Base-by-base conservation (phyloP, 2,329 filamentous ascomycete species). In the Neonectria punicea region DNA sequence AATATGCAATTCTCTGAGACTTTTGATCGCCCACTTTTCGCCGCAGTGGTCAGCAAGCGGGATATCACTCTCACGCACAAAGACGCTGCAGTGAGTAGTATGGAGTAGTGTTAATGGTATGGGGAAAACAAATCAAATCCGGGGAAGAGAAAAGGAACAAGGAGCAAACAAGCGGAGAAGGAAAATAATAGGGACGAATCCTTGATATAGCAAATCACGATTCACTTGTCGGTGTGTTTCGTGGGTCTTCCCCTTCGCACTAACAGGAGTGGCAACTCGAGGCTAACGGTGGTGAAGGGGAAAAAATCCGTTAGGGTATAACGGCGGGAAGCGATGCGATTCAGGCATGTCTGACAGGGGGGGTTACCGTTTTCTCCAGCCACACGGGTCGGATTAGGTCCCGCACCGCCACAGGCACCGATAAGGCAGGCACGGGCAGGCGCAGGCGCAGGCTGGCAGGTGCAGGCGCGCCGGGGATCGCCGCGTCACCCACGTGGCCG, bases 401-500 rank as follows among this genome's bases (percentile, higher is more conserved):
- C n/a, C 28, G 47, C 47, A 34, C 47, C 30, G 47, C 49, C 49
- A 53, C 50, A 53, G 50, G 50, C 32, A 50, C 18, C 28, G 16
- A 20, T 30, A n/a, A 18, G 30, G 28, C 32, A 59, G 39, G 22
- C 54, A 43, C 41, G 53, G 25, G 46, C 18, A 36, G 49, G 49
- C 20, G 49, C 49, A 32, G 22, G 32, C 50, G 20, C 34, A 54
- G 34, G 20, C 28, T 14, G 10, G 22, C 34, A 43, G 39, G 36
- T 9, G 10, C 51, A 43, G 34, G 51, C 34, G 34, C 47, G 25
- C 30, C 61, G 54, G 61, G 47, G 61, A 63, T 63, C 61, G 55
- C 61, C 61, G 61, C 30, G 39, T 32, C 28, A 53, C 57, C 62
- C 62, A 65, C 62, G 62, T 65, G 62, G 62, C 46, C 8, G 53